Evolutionary conservation across 345 rosid species (phyloP).

Genomic region (Corchorus capsularis): DNA sequence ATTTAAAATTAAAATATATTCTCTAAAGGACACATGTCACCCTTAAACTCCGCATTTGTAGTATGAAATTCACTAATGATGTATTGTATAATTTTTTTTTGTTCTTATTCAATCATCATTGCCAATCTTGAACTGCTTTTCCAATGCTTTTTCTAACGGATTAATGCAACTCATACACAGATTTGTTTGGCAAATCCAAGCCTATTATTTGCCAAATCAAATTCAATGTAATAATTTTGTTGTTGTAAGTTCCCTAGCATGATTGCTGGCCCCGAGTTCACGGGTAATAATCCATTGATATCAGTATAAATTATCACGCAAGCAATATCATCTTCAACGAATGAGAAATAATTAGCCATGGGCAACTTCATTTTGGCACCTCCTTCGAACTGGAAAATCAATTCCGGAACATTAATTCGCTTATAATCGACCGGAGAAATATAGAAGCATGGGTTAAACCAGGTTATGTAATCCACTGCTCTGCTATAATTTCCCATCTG

Average conservation of each 20-base stretch:
- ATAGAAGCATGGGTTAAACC: slow-evolving; percentile 59
- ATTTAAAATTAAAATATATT: no score
- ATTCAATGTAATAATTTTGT: slow-evolving; percentile 72
- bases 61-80: no score
- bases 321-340: slow-evolving; percentile 32
- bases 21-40: no score
- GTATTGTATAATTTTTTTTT: no score
- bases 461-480: slow-evolving; percentile 31
- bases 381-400: slow-evolving; percentile 67
- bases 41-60: no score
- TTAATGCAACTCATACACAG: no score
- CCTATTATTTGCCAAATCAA: slow-evolving; percentile 63
- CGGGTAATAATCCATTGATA: no score
- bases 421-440: slow-evolving; percentile 27
- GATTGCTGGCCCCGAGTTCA: slow-evolving; percentile 59
- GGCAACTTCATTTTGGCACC: slow-evolving; percentile 76
- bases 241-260: slow-evolving; percentile 80
- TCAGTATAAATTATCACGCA: slow-evolving; percentile 51
- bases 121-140: no score
- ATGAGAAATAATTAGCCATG: slow-evolving; percentile 53
- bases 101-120: no score
- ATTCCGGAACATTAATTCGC: slow-evolving; percentile 39
- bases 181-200: no score
- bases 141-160: no score
- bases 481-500: slow-evolving; percentile 60